These are phyloP conservation scores for Cyclotella choctawhatcheeana DNA, from an alignment of 108 stramenopile genomes.

Conservation along the genomic window DNA sequence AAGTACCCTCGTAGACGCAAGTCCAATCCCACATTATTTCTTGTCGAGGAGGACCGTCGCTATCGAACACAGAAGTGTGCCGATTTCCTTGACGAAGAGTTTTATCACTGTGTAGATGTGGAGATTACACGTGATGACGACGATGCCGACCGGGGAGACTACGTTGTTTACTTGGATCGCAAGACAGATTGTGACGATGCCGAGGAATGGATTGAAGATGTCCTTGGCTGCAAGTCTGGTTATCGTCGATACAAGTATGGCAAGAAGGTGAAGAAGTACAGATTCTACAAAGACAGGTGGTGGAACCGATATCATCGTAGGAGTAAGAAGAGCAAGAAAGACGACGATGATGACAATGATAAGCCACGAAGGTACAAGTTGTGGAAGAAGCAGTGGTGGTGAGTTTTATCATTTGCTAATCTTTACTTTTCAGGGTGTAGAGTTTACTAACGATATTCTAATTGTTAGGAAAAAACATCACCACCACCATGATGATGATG, in stretches of 20 bases:
- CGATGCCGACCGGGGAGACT: not conserved
- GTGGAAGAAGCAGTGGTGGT: not conserved
- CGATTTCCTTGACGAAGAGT: not conserved
- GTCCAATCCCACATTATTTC: not conserved
- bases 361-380: not conserved
- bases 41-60: not conserved
- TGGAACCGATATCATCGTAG: not conserved
- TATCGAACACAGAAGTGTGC: not conserved
- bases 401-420: not conserved
- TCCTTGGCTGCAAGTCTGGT: not conserved
- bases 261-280: not conserved
- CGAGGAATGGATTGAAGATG: not conserved
- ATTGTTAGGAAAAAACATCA: not conserved
- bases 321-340: conserved; percentile 8
- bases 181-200: conserved; percentile 3
- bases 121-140: not conserved
- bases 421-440: not conserved
- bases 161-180: not conserved
- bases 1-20: conserved; percentile 4
- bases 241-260: not conserved
- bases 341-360: not conserved
- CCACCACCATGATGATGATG: too few species aligned
- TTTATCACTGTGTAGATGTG: conserved; percentile 10
- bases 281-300: not conserved
- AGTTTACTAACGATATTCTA: not conserved